phyloP scores from a whole-genome alignment of 805 yeast genomes.

The Debaryomyces tyrocola region DNA sequence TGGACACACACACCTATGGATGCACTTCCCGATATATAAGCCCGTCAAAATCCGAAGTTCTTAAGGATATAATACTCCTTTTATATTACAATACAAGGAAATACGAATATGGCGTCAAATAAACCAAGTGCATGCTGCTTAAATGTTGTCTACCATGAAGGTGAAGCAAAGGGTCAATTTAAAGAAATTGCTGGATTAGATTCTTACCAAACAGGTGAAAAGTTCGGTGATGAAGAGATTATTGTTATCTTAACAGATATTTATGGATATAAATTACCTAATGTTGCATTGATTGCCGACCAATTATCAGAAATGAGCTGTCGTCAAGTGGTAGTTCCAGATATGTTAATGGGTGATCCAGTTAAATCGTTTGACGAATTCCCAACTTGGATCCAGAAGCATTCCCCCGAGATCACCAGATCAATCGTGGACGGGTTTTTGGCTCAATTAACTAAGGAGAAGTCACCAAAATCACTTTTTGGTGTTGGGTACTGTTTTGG shows the following conservation, averaged over 20 bases:
- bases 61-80: no score
- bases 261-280: conserved; percentile 59
- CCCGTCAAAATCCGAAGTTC: no score
- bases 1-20: no score
- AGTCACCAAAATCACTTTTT: conserved; percentile 19
- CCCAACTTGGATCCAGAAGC: conserved; percentile 53
- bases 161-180: conserved; percentile 47
- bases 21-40: no score
- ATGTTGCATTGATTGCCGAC: conserved; percentile 64
- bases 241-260: conserved; percentile 71
- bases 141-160: conserved; percentile 46
- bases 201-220: conserved; percentile 30
- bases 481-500: conserved; percentile 27
- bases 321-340: conserved; percentile 74
- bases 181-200: conserved; percentile 42
- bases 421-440: conserved; percentile 53
- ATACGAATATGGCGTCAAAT: conserved; percentile 44
- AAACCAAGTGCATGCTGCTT: conserved; percentile 54
- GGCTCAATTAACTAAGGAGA: conserved; percentile 40
- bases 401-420: conserved; percentile 47
- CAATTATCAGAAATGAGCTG: conserved; percentile 56
- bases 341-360: conserved; percentile 58
- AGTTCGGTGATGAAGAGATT: conserved; percentile 39
- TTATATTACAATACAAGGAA: background rate
- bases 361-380: conserved; percentile 13